Evolutionary conservation across 2,329 filamentous ascomycete genomes (phyloP).

Genomic region (Alternaria triticimaculans): DNA sequence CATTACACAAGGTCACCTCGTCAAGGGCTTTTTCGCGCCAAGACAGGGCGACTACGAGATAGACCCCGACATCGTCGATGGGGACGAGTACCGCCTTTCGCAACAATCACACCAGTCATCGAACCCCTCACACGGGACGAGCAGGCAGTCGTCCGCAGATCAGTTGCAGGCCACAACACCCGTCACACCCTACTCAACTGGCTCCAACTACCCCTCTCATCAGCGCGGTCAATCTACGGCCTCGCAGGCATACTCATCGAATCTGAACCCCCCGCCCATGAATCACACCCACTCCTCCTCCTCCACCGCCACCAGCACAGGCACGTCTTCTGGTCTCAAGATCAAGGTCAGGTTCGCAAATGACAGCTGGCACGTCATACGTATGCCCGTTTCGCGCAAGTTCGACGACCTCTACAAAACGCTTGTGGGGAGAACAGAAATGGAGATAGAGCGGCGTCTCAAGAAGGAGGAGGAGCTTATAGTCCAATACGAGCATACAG

Average conservation of each 20-base stretch:
- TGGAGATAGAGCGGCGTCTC: conserved; percentile 61
- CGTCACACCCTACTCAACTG: conserved; percentile 44
- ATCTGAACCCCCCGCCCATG: conserved; percentile 44
- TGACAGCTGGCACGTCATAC: conserved; percentile 62
- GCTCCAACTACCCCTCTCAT: conserved; percentile 51
- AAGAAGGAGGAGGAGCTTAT: no score
- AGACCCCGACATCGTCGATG: conserved; percentile 68
- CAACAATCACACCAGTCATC: conserved; percentile 55
- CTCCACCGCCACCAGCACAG: conserved; percentile 41
- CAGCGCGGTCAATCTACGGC: conserved; percentile 49
- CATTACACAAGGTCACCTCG: conserved; percentile 82
- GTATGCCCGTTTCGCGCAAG: conserved; percentile 80
- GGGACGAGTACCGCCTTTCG: conserved; percentile 78
- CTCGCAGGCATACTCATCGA: conserved; percentile 38
- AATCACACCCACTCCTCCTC: conserved; percentile 47
- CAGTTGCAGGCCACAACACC: conserved; percentile 47
- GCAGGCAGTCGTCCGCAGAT: conserved; percentile 48
- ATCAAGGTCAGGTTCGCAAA: conserved; percentile 64
- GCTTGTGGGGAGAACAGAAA: conserved; percentile 70
- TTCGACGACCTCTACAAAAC: conserved; percentile 82
- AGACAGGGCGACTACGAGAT: conserved; percentile 93
- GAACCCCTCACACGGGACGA: conserved; percentile 44
- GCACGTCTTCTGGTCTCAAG: conserved; percentile 65
- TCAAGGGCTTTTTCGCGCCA: conserved; percentile 89
- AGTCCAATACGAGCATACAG: no score